Base-by-base conservation (phyloP, 2,329 filamentous ascomycete genomes). In the Aspergillus terreus region DNA sequence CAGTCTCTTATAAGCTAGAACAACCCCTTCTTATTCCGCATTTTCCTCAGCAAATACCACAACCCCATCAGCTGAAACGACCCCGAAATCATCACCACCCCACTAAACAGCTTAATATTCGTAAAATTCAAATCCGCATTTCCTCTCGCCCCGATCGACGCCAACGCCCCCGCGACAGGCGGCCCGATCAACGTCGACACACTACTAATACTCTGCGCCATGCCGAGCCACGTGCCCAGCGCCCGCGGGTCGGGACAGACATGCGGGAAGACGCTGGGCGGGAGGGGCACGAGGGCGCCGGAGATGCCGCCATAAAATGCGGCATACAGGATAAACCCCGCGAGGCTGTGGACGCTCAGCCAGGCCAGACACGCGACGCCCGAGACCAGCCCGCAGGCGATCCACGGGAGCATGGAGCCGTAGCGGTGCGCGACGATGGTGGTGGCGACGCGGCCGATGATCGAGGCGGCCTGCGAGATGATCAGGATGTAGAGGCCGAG, bases 231-330 rank as follows among this genome's bases (percentile, higher is more conserved):
- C 11, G 74, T 71, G 0, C 78, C 78, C 1, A 71, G 60, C 53
- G 74, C 75, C 35, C 67, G 64, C 27, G 76, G 52, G 56, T 80
- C 74, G 0, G 70, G 71, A 3, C 74, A 78, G 36, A 80, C 68
- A 42, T 76, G 76, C 12, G 76, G 76, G 46, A 85, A 67, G 0
- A 78, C 78, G 0, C 83, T 81, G 0, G 84, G 83, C 50, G 86
- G 85, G 6, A 87, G 66, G 15, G 78, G 77, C 64, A 87, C 83
- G 38, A 87, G 78, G 0, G 76, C 81, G 0, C 82, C 84, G 0
- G 78, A 81, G 4, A 78, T 79, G 47, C 84, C 74, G 4, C 86
- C 86, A 58, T 85, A 86, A 44, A 85, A 75, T 0, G 76, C 71
- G 0, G 78, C 70, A 77, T 83, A 87, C 1, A 74, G 74, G 53